A percentile compares a stretch with the other conserved stretches of the same genome.
phyloP scores from a whole-genome alignment of 768 basidiomycete species.

The Boletus rubroflammeus region DNA sequence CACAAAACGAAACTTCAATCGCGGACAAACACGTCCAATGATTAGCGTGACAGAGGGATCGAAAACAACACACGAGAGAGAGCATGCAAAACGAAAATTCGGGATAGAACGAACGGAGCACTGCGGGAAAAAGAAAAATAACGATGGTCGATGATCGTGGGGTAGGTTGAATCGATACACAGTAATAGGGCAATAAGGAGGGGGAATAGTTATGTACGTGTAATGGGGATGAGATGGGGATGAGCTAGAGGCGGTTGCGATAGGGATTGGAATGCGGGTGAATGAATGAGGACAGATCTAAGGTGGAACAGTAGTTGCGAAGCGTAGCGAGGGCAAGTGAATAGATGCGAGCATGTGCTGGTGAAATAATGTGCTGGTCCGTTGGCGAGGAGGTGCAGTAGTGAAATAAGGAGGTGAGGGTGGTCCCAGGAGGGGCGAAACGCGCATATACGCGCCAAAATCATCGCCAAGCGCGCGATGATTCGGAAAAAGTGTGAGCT shows the following conservation, averaged over 20 bases:
- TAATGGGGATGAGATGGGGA: not conserved
- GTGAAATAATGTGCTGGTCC: conserved; percentile 21
- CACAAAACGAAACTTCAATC: conserved; percentile 20
- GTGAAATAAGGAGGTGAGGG: not conserved
- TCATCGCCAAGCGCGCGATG: not conserved
- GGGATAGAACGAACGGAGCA: conserved; percentile 18
- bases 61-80: conserved; percentile 18
- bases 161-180: conserved; percentile 24
- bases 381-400: conserved; percentile 4
- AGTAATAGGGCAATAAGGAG: conserved; percentile 25
- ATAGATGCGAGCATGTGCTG: conserved; percentile 28
- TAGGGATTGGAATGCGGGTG: conserved; percentile 17
- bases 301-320: conserved; percentile 12
- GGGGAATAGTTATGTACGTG: conserved; percentile 27
- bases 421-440: not conserved
- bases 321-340: conserved; percentile 10
- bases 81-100: conserved; percentile 20
- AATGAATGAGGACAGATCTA: conserved; percentile 22
- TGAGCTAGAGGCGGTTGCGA: conserved; percentile 11
- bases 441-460: conserved; percentile 7
- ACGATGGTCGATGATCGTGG: conserved; percentile 7
- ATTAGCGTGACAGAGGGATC: not conserved
- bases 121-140: conserved; percentile 4
- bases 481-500: not conserved
- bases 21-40: not conserved